Conservation (phyloP, 176 grass and related monocot species). For the Pontederia crassipes region DNA sequence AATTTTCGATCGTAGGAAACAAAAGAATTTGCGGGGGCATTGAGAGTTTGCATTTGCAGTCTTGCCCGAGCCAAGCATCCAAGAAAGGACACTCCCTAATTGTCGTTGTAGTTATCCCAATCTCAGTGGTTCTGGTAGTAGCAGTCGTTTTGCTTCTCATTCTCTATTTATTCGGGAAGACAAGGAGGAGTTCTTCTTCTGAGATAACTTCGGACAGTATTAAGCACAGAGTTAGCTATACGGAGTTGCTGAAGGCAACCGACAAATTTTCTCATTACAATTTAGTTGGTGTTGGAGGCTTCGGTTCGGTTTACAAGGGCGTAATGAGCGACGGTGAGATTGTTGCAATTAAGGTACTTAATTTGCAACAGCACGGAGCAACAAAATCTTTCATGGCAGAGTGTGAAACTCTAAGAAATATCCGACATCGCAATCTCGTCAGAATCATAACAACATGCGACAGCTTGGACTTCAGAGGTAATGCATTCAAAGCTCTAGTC, state of each 20-base stretch:
- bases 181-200: neutral
- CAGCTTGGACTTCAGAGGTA: conserved; percentile 17
- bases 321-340: neutral
- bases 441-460: conserved; percentile 29
- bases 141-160: neutral
- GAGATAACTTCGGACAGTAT: neutral
- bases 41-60: conserved; percentile 8
- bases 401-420: conserved; percentile 29
- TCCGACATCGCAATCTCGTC: conserved; percentile 37
- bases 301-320: conserved; percentile 42
- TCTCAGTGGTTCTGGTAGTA: conserved; percentile 4
- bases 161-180: neutral
- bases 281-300: conserved; percentile 34
- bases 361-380: conserved; percentile 16
- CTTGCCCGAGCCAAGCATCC: conserved; percentile 5
- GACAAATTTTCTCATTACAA: conserved; percentile 10
- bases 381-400: conserved; percentile 32
- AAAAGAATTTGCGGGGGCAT: conserved; percentile 22
- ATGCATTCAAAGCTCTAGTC: conserved; percentile 39
- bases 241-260: conserved; percentile 27
- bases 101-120: conserved; percentile 16
- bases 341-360: conserved; percentile 40
- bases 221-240: conserved; percentile 24
- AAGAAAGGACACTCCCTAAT: neutral
- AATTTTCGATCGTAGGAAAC: conserved; percentile 31